Evolutionary conservation across 192 early-diverging fungal species (phyloP).

Genomic region (Linnemannia schmuckeri): DNA sequence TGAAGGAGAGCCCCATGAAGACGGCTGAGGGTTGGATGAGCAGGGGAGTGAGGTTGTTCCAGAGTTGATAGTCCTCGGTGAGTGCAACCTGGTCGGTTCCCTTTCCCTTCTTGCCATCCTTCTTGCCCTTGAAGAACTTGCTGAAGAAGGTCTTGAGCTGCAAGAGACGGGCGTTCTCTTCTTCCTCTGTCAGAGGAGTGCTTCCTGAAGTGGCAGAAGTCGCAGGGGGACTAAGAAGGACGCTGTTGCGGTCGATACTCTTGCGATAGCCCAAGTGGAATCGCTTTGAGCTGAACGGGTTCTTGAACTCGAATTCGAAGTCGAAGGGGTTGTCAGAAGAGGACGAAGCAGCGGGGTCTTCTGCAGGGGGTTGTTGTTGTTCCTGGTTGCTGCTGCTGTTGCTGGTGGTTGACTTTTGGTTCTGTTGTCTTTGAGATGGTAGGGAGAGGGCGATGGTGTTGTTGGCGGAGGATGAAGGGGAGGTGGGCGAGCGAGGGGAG

Average conservation of each 20-base stretch:
- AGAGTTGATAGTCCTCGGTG: constrained; percentile 43
- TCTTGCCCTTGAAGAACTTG: constrained; percentile 51
- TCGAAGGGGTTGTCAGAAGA: constrained; percentile 40
- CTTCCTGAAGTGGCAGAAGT: background rate
- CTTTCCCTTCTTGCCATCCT: constrained; percentile 38
- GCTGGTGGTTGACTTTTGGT: background rate
- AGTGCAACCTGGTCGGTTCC: constrained; percentile 29
- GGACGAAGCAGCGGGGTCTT: background rate
- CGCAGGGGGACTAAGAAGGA: background rate
- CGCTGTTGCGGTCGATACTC: constrained; percentile 21
- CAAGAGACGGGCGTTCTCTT: constrained; percentile 28
- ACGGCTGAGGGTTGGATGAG: constrained; percentile 46
- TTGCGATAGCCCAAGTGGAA: constrained; percentile 39
- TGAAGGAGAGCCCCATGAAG: constrained; percentile 55
- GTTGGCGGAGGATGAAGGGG: background rate
- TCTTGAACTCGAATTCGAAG: constrained; percentile 49
- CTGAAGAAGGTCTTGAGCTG: constrained; percentile 41
- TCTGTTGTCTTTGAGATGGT: background rate
- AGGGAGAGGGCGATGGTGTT: background rate
- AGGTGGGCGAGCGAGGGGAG: constrained; percentile 1
- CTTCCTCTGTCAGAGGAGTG: constrained; percentile 15
- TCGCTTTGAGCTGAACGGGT: constrained; percentile 12
- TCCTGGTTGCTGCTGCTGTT: background rate
- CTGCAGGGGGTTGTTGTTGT: constrained; percentile 8
- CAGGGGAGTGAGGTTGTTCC: constrained; percentile 41